Conservation (phyloP, 768 basidiomycete species). For the Boletus insuetus region DNA sequence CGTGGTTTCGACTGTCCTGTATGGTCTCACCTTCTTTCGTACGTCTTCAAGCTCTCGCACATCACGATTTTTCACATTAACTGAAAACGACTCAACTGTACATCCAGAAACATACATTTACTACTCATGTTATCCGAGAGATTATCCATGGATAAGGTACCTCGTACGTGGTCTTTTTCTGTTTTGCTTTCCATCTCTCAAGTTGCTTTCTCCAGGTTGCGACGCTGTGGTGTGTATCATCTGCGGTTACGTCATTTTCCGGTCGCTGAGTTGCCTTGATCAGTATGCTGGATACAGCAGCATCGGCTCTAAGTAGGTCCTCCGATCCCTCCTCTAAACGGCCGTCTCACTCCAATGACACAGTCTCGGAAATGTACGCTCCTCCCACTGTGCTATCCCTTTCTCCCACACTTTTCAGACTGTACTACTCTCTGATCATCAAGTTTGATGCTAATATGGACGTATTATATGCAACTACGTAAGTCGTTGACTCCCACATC, state of each 20-base stretch:
- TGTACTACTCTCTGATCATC: conserved; percentile 29
- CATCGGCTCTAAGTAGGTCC: conserved; percentile 26
- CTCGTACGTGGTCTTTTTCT: conserved; percentile 13
- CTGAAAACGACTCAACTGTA: background rate
- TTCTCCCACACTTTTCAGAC: conserved; percentile 16
- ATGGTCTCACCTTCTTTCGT: conserved; percentile 36
- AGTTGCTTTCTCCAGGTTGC: conserved; percentile 16
- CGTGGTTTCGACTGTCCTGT: conserved; percentile 24
- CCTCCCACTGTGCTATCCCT: background rate
- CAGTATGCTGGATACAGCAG: conserved; percentile 25
- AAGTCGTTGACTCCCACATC: background rate
- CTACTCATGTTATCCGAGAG: conserved; percentile 27
- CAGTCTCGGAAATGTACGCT: conserved; percentile 29
- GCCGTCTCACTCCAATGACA: conserved; percentile 3
- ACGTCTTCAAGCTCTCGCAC: background rate
- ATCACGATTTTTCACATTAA: background rate
- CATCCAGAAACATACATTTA: conserved; percentile 29
- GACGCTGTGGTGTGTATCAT: conserved; percentile 15
- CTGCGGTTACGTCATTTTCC: background rate
- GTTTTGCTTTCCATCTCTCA: background rate
- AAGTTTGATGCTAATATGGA: conserved; percentile 24
- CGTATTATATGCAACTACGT: conserved; percentile 26
- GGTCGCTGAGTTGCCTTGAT: too few relatives aligned
- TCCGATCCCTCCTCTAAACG: background rate
- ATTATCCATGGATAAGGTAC: conserved; percentile 15